Conservation (phyloP, 2,329 filamentous ascomycete genomes). For the Alternaria arbusti region DNA sequence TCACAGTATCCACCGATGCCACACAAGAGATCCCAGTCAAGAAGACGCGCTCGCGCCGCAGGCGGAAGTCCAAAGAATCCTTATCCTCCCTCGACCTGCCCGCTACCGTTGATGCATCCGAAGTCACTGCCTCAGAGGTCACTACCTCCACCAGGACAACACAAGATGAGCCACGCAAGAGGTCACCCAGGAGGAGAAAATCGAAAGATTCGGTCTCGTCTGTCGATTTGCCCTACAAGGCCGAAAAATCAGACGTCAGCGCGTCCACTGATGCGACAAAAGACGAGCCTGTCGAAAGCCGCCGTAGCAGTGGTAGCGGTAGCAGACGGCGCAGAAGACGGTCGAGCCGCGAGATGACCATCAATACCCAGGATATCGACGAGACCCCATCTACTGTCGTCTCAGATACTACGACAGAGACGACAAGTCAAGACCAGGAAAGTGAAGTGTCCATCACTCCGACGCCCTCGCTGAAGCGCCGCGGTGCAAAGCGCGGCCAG, state of each 20-base stretch:
- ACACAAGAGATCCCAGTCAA: slow-evolving; percentile 23
- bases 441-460: slow-evolving; percentile 33
- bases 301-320: slow-evolving; percentile 31
- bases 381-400: slow-evolving; percentile 30
- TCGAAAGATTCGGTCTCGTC: slow-evolving; percentile 41
- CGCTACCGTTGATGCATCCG: slow-evolving; percentile 31
- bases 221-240: slow-evolving; percentile 28
- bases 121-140: slow-evolving; percentile 32
- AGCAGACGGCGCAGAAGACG: slow-evolving; percentile 34
- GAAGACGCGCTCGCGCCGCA: slow-evolving; percentile 43
- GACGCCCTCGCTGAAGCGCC: slow-evolving; percentile 46
- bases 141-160: slow-evolving; percentile 30
- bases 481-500: slow-evolving; percentile 46
- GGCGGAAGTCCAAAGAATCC: slow-evolving; percentile 38
- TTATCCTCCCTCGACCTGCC: slow-evolving; percentile 34
- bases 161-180: slow-evolving; percentile 25
- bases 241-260: slow-evolving; percentile 37
- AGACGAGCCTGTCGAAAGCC: slow-evolving; percentile 25
- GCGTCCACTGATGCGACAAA: slow-evolving; percentile 28
- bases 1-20: slow-evolving; percentile 32
- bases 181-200: slow-evolving; percentile 40
- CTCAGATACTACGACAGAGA: slow-evolving; percentile 27
- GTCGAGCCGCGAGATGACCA: slow-evolving; percentile 36
- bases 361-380: slow-evolving; percentile 30
- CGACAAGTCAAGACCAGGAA: slow-evolving; percentile 19